phyloP scores from a whole-genome alignment of 176 grass and related monocot species.

The Tillandsia leiboldiana region DNA sequence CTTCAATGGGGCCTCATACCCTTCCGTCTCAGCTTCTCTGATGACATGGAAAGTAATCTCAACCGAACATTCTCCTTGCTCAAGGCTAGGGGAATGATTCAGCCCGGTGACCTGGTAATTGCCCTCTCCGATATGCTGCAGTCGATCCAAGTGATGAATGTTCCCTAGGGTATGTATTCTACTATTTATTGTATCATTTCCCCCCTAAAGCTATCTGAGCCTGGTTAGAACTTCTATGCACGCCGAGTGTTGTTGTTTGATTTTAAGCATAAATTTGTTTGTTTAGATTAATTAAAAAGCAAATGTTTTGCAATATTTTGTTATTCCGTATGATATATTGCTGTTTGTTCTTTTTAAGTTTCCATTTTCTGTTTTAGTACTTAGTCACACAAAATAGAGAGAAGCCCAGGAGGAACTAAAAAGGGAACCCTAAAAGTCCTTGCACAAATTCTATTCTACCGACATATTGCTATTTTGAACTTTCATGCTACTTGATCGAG shows the following conservation, averaged over 20 bases:
- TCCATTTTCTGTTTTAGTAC: background rate
- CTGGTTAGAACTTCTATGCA: background rate
- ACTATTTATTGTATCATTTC: background rate
- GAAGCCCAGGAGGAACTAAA: no score
- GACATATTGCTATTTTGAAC: no score
- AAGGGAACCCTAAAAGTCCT: no score
- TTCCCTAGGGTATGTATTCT: constrained; percentile 34
- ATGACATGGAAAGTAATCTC: constrained; percentile 95
- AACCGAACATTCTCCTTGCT: constrained; percentile 89
- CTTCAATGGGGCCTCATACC: constrained; percentile 94
- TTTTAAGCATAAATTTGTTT: background rate
- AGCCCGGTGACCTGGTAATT: constrained; percentile 79
- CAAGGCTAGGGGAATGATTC: constrained; percentile 92
- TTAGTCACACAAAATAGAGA: no score
- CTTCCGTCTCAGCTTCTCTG: constrained; percentile 59
- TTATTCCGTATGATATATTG: background rate
- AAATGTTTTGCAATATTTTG: background rate
- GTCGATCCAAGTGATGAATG: constrained; percentile 99
- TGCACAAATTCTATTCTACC: no score
- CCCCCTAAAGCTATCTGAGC: background rate
- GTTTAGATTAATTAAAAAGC: background rate
- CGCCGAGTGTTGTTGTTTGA: background rate
- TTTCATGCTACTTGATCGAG: no score
- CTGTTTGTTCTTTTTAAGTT: background rate
- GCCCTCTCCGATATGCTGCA: constrained; percentile 88